Evolutionary conservation across 495 filamentous ascomycete species (phyloP).

Genomic region (Lophiotrema nucula): DNA sequence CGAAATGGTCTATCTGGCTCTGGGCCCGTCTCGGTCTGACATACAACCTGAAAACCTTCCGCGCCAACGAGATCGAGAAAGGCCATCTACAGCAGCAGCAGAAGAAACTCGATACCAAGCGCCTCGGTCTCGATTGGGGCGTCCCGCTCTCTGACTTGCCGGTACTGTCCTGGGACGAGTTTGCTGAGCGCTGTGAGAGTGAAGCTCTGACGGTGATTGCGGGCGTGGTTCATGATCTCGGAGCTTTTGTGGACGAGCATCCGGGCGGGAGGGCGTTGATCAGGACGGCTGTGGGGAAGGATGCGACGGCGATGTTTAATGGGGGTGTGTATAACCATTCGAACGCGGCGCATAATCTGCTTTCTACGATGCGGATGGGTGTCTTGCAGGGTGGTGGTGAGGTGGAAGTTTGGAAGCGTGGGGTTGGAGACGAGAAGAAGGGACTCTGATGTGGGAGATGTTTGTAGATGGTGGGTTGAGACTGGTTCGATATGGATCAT

Average conservation of each 20-base stretch:
- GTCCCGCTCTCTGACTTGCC: conserved; percentile 87
- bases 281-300: conserved; percentile 88
- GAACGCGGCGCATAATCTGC: conserved; percentile 93
- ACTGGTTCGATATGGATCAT: too few species aligned
- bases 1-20: conserved; percentile 92
- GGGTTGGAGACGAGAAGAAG: too few species aligned
- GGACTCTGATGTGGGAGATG: too few species aligned
- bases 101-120: conserved; percentile 98
- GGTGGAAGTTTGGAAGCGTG: conserved; percentile 94
- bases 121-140: conserved; percentile 88
- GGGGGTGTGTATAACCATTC: conserved; percentile 96
- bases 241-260: conserved; percentile 91
- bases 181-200: conserved; percentile 77
- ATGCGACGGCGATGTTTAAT: conserved; percentile 97
- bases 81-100: conserved; percentile 91
- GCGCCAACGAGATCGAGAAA: conserved; percentile 96
- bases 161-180: conserved; percentile 94
- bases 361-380: conserved; percentile 94
- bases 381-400: conserved; percentile 93
- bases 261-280: conserved; percentile 96
- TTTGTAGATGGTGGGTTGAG: too few species aligned
- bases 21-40: conserved; percentile 91
- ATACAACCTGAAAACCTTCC: conserved; percentile 94
- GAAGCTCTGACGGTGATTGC: conserved; percentile 75
- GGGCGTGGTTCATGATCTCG: conserved; percentile 92